Percentiles rank a stretch among this genome's conserved stretches.
Conservation (phyloP, 2,329 filamentous ascomycete genomes). For the Arthrobotrys entomopaga region DNA sequence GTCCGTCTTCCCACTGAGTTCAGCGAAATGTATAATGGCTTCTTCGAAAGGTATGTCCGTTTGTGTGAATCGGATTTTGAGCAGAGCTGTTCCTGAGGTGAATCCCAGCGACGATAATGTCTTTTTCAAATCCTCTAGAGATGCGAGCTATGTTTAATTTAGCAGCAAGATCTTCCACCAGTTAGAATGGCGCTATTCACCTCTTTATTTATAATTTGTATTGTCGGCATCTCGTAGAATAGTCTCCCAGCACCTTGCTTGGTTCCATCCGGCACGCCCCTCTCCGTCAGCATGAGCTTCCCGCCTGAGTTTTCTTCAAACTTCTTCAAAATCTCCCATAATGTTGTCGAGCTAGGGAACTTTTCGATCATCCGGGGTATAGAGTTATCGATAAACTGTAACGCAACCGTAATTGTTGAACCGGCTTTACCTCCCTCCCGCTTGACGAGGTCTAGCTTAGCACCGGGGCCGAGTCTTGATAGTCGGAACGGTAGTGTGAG, state of each 20-base stretch:
- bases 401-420: constrained; percentile 86
- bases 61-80: constrained; percentile 79
- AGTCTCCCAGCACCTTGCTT: constrained; percentile 76
- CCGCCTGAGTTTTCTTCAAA: constrained; percentile 81
- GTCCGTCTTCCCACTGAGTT: constrained; percentile 73
- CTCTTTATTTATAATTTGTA: constrained; percentile 85
- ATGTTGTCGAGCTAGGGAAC: constrained; percentile 83
- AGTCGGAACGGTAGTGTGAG: constrained; percentile 85
- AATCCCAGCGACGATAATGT: constrained; percentile 86
- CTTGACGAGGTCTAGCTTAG: constrained; percentile 85
- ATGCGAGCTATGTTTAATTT: constrained; percentile 65
- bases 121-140: constrained; percentile 86
- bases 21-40: constrained; percentile 81
- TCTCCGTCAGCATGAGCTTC: constrained; percentile 77
- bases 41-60: constrained; percentile 83
- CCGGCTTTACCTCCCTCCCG: constrained; percentile 73
- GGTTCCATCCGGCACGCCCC: constrained; percentile 72
- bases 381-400: constrained; percentile 72
- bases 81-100: constrained; percentile 81
- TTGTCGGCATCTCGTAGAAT: constrained; percentile 85
- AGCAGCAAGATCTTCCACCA: background rate
- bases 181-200: background rate
- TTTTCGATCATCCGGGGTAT: constrained; percentile 80
- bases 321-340: constrained; percentile 90
- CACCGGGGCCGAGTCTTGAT: constrained; percentile 82